Base-by-base conservation (phyloP, 768 basidiomycete species). In the Tulasnella sp. region DNA sequence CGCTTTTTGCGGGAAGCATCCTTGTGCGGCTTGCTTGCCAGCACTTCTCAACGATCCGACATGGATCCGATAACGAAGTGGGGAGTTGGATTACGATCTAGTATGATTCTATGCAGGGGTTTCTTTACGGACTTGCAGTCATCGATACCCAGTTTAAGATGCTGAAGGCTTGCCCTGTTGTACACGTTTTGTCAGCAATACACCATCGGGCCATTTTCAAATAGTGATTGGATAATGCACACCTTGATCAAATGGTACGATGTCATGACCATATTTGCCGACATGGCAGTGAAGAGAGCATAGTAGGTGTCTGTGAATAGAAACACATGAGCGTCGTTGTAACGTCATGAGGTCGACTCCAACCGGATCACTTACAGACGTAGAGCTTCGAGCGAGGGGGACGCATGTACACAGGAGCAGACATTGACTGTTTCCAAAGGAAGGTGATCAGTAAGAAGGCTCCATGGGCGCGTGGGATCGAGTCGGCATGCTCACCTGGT, bases 331-430 rank as follows among this genome's bases (percentile, higher is more conserved):
- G 30, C 12, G 27, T 41, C 38, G 24, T 61, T 43, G 24, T n/a
- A 41, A 24, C 49, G 31, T 30, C 46, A 25, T 44, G 31, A 17
- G 46, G 22, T 2, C 50, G 21, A 15, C 24, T 8, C n/a, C 17
- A 38, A 22, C 42, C 15, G 25, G 30, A 59, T 68, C 15, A 53
- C 76, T 63, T 62, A 88, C 87, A 75, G 53, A 87, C 66, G 71
- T 84, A 86, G 62, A 87, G 74, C 42, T 68, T 74, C 49, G 81
- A 80, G 60, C 83, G 77, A 31, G 45, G 84, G 81, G 54, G 69
- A 61, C 84, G 80, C 67, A 78, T 71, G 72, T 80, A 80, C 62
- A 87, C 69, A 52, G 80, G 78, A 56, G 70, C 71, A 64, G 75
- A 70, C 52, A 80, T 73, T 24, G 68, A 60, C 70, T 77, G 57